Evolutionary conservation across 75 land plant species (phyloP).

Genomic region (Picea glauca): DNA sequence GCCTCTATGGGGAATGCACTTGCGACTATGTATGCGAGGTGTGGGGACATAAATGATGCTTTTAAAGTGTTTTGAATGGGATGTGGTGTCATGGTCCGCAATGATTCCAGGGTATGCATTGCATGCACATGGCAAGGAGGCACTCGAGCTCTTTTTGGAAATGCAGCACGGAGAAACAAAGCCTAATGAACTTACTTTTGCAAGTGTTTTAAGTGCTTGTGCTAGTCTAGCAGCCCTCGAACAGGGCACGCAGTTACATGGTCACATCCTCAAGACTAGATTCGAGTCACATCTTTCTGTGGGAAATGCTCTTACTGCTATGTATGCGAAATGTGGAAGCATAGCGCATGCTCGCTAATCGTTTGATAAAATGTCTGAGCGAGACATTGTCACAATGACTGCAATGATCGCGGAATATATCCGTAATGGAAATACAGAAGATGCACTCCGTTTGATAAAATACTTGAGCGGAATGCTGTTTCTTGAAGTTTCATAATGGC

Average conservation of each 20-base stretch:
- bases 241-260: constrained; percentile 42
- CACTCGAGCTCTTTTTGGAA: constrained; percentile 21
- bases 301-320: constrained; percentile 47
- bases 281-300: constrained; percentile 29
- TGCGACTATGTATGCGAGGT: constrained; percentile 62
- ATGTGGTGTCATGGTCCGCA: constrained; percentile 54
- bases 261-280: constrained; percentile 33
- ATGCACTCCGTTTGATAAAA: no score
- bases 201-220: constrained; percentile 38
- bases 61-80: constrained; percentile 25
- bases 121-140: constrained; percentile 9
- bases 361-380: no score
- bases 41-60: constrained; percentile 44
- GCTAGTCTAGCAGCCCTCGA: constrained; percentile 17
- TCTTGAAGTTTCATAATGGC: no score
- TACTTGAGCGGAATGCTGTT: no score
- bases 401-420: no score
- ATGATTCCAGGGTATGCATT: constrained; percentile 35
- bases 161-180: constrained; percentile 27
- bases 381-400: no score
- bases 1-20: constrained; percentile 38
- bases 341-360: background rate
- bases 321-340: constrained; percentile 52
- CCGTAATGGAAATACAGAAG: no score
- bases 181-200: constrained; percentile 40